Base-by-base conservation (phyloP, 148 eudicot genomes). In the Vaccinium macrocarpon region DNA sequence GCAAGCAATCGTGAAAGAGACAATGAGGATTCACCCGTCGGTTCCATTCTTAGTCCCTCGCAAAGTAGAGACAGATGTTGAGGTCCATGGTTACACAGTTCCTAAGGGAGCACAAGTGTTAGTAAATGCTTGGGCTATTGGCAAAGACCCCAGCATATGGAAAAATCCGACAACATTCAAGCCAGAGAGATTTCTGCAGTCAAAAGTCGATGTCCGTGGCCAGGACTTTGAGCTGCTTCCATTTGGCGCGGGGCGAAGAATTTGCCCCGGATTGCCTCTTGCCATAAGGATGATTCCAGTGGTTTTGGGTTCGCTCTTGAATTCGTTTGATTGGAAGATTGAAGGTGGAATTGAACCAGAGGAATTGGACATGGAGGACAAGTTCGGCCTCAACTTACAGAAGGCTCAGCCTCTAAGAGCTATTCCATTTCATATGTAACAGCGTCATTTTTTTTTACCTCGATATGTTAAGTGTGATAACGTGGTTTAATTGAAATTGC, bases 161-260 rank as follows among this genome's bases (percentile, higher is more conserved):
- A 25, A 6, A 42, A n/a, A 59, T 11, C 52, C 82, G 16, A 59
- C 72, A 3, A 8, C 4, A 0, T 80, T 80, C 52, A 80, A n/a
- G 53, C 82, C 82, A 6, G 82, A 80, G 25, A 59, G 82, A 10
- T 80, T 80, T 27, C 61, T 61, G 82, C 42, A 61, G 8, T 80
- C 72, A 1, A 74, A 78, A 53, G 46, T 55, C 3, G 80, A 83
- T 56, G 35, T 74, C 27, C 70, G 80, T 8, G 74, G 56, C 15
- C 80, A n/a, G 23, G 80, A 83, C 42, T 83, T 83, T 42, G 85
- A 83, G 72, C 73, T 75, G 12, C 42, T 83, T 57, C 80, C 85
- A 0, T 83, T 75, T 21, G 85, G 85, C 0, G 72, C 80, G 0
- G 80, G 85, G 0, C n/a, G 85, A 7, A 83, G 85, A 48, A 83